phyloP scores from a whole-genome alignment of 768 basidiomycete genomes.

The Multifurca ochricompacta region DNA sequence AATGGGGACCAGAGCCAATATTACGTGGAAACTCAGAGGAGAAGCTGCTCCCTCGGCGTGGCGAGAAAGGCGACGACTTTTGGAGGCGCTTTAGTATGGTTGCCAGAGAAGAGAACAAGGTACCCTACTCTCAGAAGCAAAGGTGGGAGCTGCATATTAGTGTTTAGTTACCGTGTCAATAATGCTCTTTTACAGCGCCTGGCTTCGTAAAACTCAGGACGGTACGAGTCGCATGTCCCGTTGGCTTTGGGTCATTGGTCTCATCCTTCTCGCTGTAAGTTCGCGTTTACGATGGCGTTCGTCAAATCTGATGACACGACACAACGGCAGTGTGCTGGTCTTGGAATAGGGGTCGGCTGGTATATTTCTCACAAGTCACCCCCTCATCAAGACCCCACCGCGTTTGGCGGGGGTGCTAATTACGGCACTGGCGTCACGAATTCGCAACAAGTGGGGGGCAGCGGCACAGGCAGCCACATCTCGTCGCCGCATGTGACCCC shows the following conservation, averaged over 20 bases:
- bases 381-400: conserved; percentile 45
- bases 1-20: conserved; percentile 35
- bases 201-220: conserved; percentile 58
- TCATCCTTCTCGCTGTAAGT: conserved; percentile 49
- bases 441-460: conserved; percentile 20
- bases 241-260: conserved; percentile 65
- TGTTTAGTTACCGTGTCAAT: neutral
- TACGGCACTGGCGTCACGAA: conserved; percentile 26
- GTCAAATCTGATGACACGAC: neutral
- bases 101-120: conserved; percentile 53
- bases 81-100: conserved; percentile 85
- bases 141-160: conserved; percentile 26
- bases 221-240: conserved; percentile 46
- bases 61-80: conserved; percentile 75
- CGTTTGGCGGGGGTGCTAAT: conserved; percentile 55
- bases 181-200: conserved; percentile 35
- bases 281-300: neutral
- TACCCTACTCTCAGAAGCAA: conserved; percentile 36
- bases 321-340: conserved; percentile 37
- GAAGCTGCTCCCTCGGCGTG: conserved; percentile 55
- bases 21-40: conserved; percentile 65
- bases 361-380: conserved; percentile 47
- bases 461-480: conserved; percentile 3
- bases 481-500: conserved; percentile 45
- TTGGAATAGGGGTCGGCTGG: conserved; percentile 52